Conservation (phyloP, 306 rosid genomes). For the Ammopiptanthus mongolicus region DNA sequence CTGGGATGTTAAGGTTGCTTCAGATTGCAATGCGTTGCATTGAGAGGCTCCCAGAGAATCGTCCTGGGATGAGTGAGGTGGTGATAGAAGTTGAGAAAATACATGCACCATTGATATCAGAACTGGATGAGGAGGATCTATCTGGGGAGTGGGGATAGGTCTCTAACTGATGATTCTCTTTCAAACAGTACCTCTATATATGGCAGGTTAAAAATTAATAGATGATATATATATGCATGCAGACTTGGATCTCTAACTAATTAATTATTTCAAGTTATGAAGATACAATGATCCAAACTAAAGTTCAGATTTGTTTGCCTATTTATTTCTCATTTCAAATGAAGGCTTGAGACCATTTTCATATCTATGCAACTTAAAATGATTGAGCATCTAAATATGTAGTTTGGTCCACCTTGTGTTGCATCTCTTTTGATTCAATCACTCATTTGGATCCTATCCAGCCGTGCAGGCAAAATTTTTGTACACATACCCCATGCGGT, state of each 20-base stretch:
- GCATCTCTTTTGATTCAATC: no score
- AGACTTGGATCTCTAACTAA: neutral
- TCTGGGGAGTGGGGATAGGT: slow-evolving; percentile 39
- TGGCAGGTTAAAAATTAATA: neutral
- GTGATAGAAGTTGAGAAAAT: slow-evolving; percentile 54
- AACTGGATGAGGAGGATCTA: slow-evolving; percentile 17
- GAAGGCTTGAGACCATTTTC: neutral
- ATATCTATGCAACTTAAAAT: no score
- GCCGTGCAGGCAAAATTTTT: no score
- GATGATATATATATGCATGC: slow-evolving; percentile 28
- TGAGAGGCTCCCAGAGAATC: slow-evolving; percentile 50
- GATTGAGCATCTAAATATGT: no score
- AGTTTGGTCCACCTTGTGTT: no score
- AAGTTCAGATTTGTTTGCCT: neutral
- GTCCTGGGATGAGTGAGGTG: slow-evolving; percentile 66
- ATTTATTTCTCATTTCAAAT: neutral
- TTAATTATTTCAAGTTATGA: neutral
- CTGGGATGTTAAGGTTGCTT: slow-evolving; percentile 66
- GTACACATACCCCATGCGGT: no score
- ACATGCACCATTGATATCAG: slow-evolving; percentile 9
- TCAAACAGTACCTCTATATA: slow-evolving; percentile 35
- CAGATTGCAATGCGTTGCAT: slow-evolving; percentile 65
- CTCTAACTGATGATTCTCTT: slow-evolving; percentile 50
- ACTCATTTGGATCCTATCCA: no score
- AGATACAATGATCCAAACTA: neutral